Evolutionary conservation across 257 asterid species (phyloP), one percentile per base, ranked within the genome.

Genomic region (Thymus mandschuricus): DNA sequence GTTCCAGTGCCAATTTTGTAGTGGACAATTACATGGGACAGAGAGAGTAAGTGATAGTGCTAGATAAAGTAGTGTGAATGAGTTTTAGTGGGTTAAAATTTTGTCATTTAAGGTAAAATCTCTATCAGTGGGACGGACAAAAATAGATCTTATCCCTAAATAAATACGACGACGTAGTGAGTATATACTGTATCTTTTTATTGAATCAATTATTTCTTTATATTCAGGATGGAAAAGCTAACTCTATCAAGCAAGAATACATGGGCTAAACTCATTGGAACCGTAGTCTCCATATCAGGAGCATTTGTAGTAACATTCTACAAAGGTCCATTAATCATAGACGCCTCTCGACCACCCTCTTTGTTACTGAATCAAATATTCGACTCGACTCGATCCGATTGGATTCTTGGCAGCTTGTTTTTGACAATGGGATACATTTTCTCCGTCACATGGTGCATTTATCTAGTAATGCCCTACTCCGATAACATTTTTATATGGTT

Each of bases 371-470:
- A 59, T 27, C 84, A 57, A 61, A 12, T 76, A 35, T 81, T 81
- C 12, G 56, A 58, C 13, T 80, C 91, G 41, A 27, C 87, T 3
- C 89, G 68, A 15, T 82, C 97, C n/a, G 79, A 83, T 30, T 93
- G 98, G 97, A 82, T 83, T 45, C 67, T 89, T 4, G 97, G 97
- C 4, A 89, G 97, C 33, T 55, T 93, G 41, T 89, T 85, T 76
- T 92, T 90, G 40, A 62, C 92, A 0, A 76, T 82, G 13, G 96
- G 87, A 45, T 93, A 93, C 40, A 21, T 86, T 52, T 82, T 93
- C 28, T 89, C 85, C 10, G 96, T 96, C 2, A 83, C 89, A 48
- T 93, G 97, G 97, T 93, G 88, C 86, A 93, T 93, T 60, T 75
- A 88, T 72, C 85, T 86, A 94, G 98, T 90, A 50, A 48, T 1